Base-by-base conservation (phyloP, 768 basidiomycete species). In the Rhodotorula kratochvilovae region DNA sequence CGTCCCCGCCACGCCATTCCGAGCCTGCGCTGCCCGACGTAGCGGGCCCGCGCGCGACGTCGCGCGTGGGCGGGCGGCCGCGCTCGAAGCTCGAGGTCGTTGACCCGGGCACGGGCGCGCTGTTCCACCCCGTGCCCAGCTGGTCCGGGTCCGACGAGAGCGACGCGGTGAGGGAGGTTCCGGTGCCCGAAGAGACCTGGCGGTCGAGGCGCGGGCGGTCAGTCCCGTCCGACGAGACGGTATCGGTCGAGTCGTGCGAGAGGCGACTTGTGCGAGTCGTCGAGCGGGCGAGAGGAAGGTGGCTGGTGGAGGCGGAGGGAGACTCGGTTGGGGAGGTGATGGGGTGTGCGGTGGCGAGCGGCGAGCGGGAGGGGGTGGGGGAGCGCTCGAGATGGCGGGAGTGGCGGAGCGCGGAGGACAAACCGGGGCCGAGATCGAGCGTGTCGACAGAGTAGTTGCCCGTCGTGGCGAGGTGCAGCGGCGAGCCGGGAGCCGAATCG, bases 301-400 rank as follows among this genome's bases (percentile, higher is more conserved):
- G 35, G 50, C 10, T 25, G 5, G 29, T 1, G 1, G 48, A 60
- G 19, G 2, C 27, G 1, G 29, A 8, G 1, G 46, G 65, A 17
- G 68, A 57, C 3, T 55, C 57, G 31, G 21, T 25, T 7, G 46
- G 60, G 1, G 46, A 39, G 61, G 17, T 50, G 54, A 46, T 27
- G 29, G 55, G 17, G 61, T 36, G 21, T 17, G 55, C 13, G 23
- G 61, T 57, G 21, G 61, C 72, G 61, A 73, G 65, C 1, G 72
- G 72, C 0, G 69, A 74, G n/a, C 68, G 61, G 19, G 73, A 60
- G 2, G 67, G 64, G 8, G 70, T 66, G 23, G 61, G 60, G 3
- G 64, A 63, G 16, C 67, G 56, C 21, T 65, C 55, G 25, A 63
- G 16, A 4, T 19, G 59, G 4, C 23, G 48, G 27, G 42, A 29